Conservation (phyloP, 192 early-diverging fungal genomes). For the Umbelopsis ramanniana region DNA sequence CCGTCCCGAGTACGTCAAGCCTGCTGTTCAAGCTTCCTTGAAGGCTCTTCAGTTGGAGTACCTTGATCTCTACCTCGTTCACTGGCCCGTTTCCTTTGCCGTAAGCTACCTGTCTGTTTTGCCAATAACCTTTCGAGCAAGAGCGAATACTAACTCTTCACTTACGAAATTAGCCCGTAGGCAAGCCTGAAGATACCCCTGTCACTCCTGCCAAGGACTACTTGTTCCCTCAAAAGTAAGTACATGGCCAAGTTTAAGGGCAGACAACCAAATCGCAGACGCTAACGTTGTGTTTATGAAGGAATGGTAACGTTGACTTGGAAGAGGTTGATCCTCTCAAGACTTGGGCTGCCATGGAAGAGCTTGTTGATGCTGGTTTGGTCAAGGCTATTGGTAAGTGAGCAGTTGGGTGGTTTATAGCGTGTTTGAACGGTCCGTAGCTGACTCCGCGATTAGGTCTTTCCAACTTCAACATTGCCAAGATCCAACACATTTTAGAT, state of each 20-base stretch:
- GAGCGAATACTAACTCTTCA: neutral
- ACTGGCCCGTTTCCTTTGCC: constrained; percentile 76
- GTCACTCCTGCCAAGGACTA: constrained; percentile 29
- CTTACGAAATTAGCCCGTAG: constrained; percentile 7
- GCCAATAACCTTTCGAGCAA: neutral
- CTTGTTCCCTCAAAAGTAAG: constrained; percentile 39
- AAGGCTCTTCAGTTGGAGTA: constrained; percentile 73
- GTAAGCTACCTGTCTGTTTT: constrained; percentile 16
- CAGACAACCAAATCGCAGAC: too few relatives aligned
- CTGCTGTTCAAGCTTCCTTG: constrained; percentile 68
- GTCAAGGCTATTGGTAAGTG: constrained; percentile 50
- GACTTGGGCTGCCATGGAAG: constrained; percentile 80
- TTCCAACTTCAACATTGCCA: constrained; percentile 64
- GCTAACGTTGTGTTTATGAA: neutral
- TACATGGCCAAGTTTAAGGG: neutral
- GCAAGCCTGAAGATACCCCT: constrained; percentile 31
- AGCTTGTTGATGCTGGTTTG: constrained; percentile 61
- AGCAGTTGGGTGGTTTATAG: too few relatives aligned
- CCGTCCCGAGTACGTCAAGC: constrained; percentile 63
- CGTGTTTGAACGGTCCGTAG: too few relatives aligned
- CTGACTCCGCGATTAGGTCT: constrained; percentile 28
- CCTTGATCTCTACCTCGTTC: constrained; percentile 84
- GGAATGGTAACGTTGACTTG: constrained; percentile 38
- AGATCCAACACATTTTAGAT: constrained; percentile 42
- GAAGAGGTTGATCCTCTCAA: constrained; percentile 54